phyloP scores from a whole-genome alignment of 192 early-diverging fungal species.

The Piromyces finnis region DNA sequence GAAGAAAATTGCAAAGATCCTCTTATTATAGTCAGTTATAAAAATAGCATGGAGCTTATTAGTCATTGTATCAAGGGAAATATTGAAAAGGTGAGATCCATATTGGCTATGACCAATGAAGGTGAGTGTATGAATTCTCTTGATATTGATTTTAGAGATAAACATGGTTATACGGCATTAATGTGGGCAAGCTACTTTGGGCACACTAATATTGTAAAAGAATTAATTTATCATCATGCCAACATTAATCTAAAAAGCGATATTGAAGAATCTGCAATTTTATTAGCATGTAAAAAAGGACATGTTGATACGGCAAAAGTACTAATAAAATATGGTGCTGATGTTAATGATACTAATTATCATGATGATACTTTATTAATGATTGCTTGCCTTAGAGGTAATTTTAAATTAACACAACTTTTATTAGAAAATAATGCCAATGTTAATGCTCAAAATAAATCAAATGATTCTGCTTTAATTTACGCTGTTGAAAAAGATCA shows the following conservation, averaged over 20 bases:
- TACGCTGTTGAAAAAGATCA: neutral
- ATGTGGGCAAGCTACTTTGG: neutral
- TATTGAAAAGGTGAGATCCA: neutral
- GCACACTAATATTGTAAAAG: neutral
- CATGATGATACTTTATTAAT: neutral
- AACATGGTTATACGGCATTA: neutral
- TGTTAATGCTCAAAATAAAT: neutral
- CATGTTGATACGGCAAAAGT: neutral
- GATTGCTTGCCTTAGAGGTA: neutral
- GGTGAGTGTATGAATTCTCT: neutral
- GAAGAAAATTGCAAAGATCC: neutral
- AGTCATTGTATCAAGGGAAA: neutral
- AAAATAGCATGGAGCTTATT: neutral
- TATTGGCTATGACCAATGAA: neutral
- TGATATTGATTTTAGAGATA: neutral
- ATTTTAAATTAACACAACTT: neutral
- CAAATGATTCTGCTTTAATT: neutral
- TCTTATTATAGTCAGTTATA: neutral
- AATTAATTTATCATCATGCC: neutral
- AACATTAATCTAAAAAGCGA: neutral
- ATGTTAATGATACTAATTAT: neutral
- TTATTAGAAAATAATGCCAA: neutral
- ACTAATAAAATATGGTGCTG: neutral
- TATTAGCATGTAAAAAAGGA: neutral
- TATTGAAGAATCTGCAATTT: neutral